phyloP scores from a whole-genome alignment of 148 eudicot genomes.

The Heliamphora exappendiculata region DNA sequence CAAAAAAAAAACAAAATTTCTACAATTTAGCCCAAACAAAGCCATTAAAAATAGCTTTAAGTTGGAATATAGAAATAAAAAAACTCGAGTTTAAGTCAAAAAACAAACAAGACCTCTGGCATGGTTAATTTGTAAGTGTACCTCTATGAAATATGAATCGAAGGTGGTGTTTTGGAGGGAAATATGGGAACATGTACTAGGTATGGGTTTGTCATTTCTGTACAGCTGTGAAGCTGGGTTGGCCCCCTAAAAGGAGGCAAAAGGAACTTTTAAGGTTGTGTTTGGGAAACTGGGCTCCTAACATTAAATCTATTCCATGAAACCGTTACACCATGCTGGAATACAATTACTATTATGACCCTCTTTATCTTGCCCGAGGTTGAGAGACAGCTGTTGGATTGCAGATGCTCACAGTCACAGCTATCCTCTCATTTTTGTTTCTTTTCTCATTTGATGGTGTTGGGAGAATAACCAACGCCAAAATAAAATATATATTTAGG shows the following conservation, averaged over 20 bases:
- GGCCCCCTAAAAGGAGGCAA: not conserved
- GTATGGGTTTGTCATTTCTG: not conserved
- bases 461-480: no score
- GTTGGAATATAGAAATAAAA: no score
- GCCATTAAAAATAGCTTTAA: no score
- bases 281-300: not conserved
- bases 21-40: no score
- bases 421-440: no score
- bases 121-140: not conserved
- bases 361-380: not conserved
- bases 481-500: no score
- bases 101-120: no score
- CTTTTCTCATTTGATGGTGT: no score
- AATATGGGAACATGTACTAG: not conserved
- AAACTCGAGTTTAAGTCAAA: no score
- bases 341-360: not conserved
- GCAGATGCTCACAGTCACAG: conserved; percentile 46
- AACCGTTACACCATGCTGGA: not conserved
- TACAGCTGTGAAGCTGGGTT: not conserved
- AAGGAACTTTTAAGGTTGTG: not conserved
- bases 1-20: no score
- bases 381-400: not conserved
- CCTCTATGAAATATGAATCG: not conserved
- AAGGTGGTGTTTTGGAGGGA: not conserved
- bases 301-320: not conserved